Evolutionary conservation across 306 rosid species (phyloP), one percentile per base, ranked within the genome.

Genomic region (Prunus mongolica): DNA sequence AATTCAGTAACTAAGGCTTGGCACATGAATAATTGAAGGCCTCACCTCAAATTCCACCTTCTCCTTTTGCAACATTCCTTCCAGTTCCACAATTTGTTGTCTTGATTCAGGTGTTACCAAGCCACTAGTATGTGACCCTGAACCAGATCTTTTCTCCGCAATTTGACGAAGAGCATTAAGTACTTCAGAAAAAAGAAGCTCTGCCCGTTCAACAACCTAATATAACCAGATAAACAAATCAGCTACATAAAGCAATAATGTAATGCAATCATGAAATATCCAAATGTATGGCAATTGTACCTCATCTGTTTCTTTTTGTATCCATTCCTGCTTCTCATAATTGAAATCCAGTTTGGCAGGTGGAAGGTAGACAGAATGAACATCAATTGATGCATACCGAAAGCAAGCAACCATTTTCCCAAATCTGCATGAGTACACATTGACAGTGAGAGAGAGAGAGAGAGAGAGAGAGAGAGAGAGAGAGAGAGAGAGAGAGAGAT

Each of bases 391-490:
- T 63, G 98, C 91, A 83, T 96, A 96, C 49, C 97, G 91, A 78
- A 96, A 96, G 88, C 99, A 96, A 76, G 99, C 99, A 75, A 96
- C 98, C 93, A 89, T 96, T 80, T 84, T 84, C 51, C 98, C 99
- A 62, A 92, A 96, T 86, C 99, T 96, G 86, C 84, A 85, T 14
- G 51, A 66, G 68, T 58, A 12, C 25, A 38, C 9, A 18, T 10
- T 45, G 51, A 44, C 45, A 62, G 44, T 12, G 44, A 28, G 44
- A 15, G 10, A 27, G 51, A 10, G 70, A 65, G 38, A 32, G 38
- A 32, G 38, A 32, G 38, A 32, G 41, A 65, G 38, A 32, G 38
- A 32, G 38, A 32, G 41, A 65, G 70, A 65, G 38, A 32, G 44
- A 28, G 44, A 15, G 10, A 27, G 51, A 10, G 70, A 65, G 38